Evolutionary conservation across 169 alveolate species (phyloP).

Genomic region (Plasmodium yoelii): DNA sequence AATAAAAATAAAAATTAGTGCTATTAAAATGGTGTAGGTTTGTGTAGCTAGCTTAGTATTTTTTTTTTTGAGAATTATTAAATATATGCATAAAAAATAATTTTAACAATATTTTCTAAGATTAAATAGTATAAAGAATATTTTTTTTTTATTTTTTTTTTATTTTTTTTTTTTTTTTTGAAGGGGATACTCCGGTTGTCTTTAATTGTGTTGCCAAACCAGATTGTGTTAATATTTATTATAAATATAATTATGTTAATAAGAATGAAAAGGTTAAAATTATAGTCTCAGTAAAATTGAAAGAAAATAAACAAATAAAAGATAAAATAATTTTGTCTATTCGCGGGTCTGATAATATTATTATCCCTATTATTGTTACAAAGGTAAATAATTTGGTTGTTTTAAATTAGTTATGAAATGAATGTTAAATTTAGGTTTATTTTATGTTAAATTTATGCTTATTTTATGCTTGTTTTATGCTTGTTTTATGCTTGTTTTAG

Average conservation of each 20-base stretch:
- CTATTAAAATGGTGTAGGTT: not conserved
- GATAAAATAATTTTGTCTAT: constrained; percentile 44
- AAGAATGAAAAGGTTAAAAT: constrained; percentile 46
- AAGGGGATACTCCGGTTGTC: constrained; percentile 35
- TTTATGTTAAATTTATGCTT: too few relatives aligned
- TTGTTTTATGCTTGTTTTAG: constrained; percentile 7
- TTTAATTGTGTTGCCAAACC: constrained; percentile 53
- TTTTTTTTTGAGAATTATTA: not conserved
- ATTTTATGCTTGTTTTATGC: constrained; percentile 5
- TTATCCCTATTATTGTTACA: constrained; percentile 42
- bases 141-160: too few relatives aligned
- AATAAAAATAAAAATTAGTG: not conserved
- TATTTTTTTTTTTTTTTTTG: too few relatives aligned
- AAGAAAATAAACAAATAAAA: constrained; percentile 52
- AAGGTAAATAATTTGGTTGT: not conserved
- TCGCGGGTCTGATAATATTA: constrained; percentile 25
- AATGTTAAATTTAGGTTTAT: not conserved
- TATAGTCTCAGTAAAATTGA: constrained; percentile 18
- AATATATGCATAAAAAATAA: too few relatives aligned
- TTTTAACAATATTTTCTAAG: too few relatives aligned
- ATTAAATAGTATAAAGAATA: too few relatives aligned
- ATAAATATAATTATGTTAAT: constrained; percentile 33
- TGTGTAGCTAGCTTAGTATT: not conserved
- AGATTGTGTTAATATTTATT: constrained; percentile 20
- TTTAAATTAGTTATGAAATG: not conserved